Evolutionary conservation across 2,329 filamentous ascomycete genomes (phyloP).

Genomic region (Sarocladium brachiariae): DNA sequence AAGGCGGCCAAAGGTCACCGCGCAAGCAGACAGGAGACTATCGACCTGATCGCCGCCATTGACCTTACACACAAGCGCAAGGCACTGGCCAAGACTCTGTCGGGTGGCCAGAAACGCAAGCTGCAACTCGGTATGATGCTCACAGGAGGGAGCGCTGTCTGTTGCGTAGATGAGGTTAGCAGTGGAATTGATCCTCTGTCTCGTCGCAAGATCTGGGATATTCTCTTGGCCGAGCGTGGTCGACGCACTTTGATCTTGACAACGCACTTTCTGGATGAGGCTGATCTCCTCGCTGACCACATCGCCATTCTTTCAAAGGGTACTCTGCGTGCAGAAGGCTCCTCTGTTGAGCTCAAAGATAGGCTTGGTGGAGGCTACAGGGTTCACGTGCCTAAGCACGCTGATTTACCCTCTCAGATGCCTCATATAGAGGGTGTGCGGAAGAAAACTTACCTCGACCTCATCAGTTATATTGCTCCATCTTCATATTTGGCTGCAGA

Average conservation of each 20-base stretch:
- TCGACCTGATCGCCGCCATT: slow-evolving; percentile 58
- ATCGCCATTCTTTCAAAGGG: slow-evolving; percentile 86
- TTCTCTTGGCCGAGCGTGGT: slow-evolving; percentile 77
- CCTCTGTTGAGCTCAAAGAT: slow-evolving; percentile 80
- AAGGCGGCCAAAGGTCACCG: slow-evolving; percentile 53
- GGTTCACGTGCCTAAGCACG: slow-evolving; percentile 62
- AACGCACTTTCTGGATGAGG: slow-evolving; percentile 91
- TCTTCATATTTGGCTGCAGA: slow-evolving; percentile 63
- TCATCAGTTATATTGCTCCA: slow-evolving; percentile 64
- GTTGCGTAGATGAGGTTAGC: slow-evolving; percentile 87
- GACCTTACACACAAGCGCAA: slow-evolving; percentile 70
- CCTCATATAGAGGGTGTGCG: slow-evolving; percentile 48
- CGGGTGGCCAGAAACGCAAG: slow-evolving; percentile 88
- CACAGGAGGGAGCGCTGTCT: slow-evolving; percentile 79
- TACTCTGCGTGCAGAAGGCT: slow-evolving; percentile 71
- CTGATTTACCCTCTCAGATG: slow-evolving; percentile 34
- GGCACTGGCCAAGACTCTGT: slow-evolving; percentile 69
- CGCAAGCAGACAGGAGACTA: slow-evolving; percentile 53
- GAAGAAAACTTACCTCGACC: slow-evolving; percentile 58
- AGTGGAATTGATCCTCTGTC: slow-evolving; percentile 83
- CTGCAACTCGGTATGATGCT: slow-evolving; percentile 93
- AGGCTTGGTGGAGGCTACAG: slow-evolving; percentile 77
- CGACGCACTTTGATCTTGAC: slow-evolving; percentile 78
- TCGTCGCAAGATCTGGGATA: slow-evolving; percentile 89
- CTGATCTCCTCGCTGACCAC: slow-evolving; percentile 80